phyloP scores from a whole-genome alignment of 108 stramenopile species.

The Nannochloropsis gaditana region DNA sequence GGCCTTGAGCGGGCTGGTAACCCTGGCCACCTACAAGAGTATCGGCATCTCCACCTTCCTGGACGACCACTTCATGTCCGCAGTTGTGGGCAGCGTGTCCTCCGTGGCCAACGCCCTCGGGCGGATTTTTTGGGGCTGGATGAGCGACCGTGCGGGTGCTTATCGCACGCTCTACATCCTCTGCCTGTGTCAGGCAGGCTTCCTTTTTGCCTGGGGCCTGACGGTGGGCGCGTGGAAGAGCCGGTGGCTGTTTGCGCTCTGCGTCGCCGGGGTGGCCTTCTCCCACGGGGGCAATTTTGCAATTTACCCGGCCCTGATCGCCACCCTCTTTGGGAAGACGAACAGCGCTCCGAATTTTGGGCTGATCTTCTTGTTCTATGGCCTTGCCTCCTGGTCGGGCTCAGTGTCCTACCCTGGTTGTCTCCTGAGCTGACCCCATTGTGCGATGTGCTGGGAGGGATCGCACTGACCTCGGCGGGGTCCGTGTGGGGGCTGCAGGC shows the following conservation, averaged over 20 bases:
- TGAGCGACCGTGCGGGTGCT: neutral
- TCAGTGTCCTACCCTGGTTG: neutral
- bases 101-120: conserved; percentile 12
- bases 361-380: conserved; percentile 29
- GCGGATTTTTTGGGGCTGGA: neutral
- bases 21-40: neutral
- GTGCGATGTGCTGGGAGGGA: neutral
- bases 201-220: neutral
- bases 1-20: neutral
- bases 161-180: conserved; percentile 4
- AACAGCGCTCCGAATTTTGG: conserved; percentile 29
- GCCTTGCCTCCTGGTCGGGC: neutral
- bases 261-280: neutral
- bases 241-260: neutral
- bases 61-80: neutral
- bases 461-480: neutral
- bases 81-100: neutral
- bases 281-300: conserved; percentile 37
- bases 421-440: neutral
- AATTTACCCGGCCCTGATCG: conserved; percentile 30
- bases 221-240: neutral
- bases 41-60: neutral
- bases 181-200: neutral
- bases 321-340: conserved; percentile 25
- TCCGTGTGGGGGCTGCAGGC: neutral